Evolutionary conservation across 768 basidiomycete species (phyloP).

Genomic region (Gloeophyllum trabeum): DNA sequence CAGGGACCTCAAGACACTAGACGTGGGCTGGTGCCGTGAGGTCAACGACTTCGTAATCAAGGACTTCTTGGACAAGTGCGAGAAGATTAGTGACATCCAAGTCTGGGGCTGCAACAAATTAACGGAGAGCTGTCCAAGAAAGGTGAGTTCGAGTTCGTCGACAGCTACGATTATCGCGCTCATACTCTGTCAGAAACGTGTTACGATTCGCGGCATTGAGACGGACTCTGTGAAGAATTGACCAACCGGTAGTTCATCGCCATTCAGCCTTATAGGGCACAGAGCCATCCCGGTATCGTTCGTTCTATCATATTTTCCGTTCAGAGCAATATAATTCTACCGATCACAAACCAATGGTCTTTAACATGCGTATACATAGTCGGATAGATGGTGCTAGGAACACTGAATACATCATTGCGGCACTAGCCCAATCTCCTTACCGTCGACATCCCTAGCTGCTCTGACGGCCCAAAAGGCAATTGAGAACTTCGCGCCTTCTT

Average conservation of each 20-base stretch:
- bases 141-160: constrained; percentile 22
- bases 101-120: constrained; percentile 46
- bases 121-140: constrained; percentile 32
- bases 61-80: constrained; percentile 40
- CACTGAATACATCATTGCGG: background rate
- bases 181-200: too few relatives aligned
- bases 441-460: background rate
- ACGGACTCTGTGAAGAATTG: too few relatives aligned
- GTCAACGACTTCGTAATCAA: constrained; percentile 79
- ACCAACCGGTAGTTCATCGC: too few relatives aligned
- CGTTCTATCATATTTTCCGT: too few relatives aligned
- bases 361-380: too few relatives aligned
- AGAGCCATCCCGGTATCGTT: too few relatives aligned
- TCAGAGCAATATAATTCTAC: too few relatives aligned
- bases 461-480: background rate
- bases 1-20: constrained; percentile 40
- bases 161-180: background rate
- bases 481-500: background rate
- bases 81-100: constrained; percentile 29
- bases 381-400: too few relatives aligned
- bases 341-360: too few relatives aligned
- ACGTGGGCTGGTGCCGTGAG: constrained; percentile 79
- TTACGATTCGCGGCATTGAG: background rate
- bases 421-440: background rate
- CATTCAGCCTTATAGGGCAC: too few relatives aligned